A percentile compares a stretch with the other conserved stretches of the same genome.
Conservation (phyloP, 176 grass and related monocot species). For the Pontederia crassipes region DNA sequence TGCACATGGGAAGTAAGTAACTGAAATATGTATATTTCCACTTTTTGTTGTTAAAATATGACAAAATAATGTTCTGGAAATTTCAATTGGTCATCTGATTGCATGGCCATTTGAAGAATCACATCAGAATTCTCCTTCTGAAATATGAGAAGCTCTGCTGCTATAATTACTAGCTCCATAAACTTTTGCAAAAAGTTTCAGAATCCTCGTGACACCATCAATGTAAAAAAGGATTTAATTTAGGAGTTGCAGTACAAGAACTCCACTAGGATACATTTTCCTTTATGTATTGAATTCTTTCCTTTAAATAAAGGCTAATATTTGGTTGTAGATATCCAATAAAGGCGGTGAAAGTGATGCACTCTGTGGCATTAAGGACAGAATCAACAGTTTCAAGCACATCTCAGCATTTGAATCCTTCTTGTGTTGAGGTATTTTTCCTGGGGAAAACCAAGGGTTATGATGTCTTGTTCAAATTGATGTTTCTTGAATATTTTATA, state of each 20-base stretch:
- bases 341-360: constrained; percentile 97
- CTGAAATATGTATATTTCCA: background rate
- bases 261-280: too few relatives aligned
- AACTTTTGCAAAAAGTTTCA: background rate
- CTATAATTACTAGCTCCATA: background rate
- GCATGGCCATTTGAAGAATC: too few relatives aligned
- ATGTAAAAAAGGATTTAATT: background rate
- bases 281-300: background rate
- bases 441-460: too few relatives aligned
- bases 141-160: too few relatives aligned
- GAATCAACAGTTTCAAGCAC: constrained; percentile 65
- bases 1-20: constrained; percentile 91
- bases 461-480: too few relatives aligned
- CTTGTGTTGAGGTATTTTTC: constrained; percentile 12
- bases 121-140: too few relatives aligned
- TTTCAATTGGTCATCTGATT: too few relatives aligned
- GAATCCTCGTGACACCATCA: background rate
- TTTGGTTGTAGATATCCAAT: constrained; percentile 60
- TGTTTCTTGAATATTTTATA: too few relatives aligned
- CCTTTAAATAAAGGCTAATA: constrained; percentile 2
- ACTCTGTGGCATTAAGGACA: constrained; percentile 84
- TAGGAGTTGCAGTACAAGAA: background rate
- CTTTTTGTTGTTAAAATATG: too few relatives aligned
- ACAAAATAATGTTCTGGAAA: too few relatives aligned
- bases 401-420: constrained; percentile 28